Conservation (phyloP, 371 early-diverging fungal genomes). For the Rhizopus arrhizus region DNA sequence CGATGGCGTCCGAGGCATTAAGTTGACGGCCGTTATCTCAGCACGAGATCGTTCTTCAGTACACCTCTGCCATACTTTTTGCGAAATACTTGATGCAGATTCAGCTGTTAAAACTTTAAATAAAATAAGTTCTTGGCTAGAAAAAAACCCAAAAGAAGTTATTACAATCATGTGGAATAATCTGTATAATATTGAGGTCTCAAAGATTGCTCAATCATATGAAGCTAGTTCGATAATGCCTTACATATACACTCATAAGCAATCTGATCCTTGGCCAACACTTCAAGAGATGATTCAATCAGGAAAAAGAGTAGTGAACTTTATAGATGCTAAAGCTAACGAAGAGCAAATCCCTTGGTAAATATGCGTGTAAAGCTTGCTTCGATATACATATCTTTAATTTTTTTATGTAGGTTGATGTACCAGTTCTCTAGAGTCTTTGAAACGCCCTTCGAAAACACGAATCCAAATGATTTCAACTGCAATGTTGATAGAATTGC, state of each 20-base stretch:
- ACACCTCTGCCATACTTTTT: slow-evolving; percentile 68
- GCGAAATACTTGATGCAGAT: slow-evolving; percentile 65
- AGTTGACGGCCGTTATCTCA: slow-evolving; percentile 67
- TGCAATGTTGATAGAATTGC: slow-evolving; percentile 59
- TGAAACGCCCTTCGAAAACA: slow-evolving; percentile 58
- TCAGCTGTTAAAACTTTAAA: slow-evolving; percentile 48
- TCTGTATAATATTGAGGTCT: slow-evolving; percentile 47
- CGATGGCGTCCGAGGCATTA: slow-evolving; percentile 73
- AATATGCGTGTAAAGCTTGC: no score
- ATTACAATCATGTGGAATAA: slow-evolving; percentile 78
- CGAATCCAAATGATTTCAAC: slow-evolving; percentile 29
- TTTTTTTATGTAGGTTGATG: slow-evolving; percentile 44
- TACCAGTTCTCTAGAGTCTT: slow-evolving; percentile 53
- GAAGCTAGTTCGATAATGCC: slow-evolving; percentile 51
- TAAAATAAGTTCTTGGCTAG: slow-evolving; percentile 56
- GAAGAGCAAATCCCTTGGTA: slow-evolving; percentile 61
- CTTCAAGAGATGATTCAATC: slow-evolving; percentile 62
- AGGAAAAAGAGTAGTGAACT: slow-evolving; percentile 67
- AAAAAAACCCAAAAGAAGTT: slow-evolving; percentile 64
- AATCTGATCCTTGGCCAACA: slow-evolving; percentile 63
- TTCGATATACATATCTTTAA: background rate
- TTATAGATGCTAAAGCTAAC: slow-evolving; percentile 59
- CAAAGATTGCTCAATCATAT: slow-evolving; percentile 50
- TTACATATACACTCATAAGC: slow-evolving; percentile 49
- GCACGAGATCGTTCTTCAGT: slow-evolving; percentile 43